Evolutionary conservation across 306 rosid genomes (phyloP).

Genomic region (Crataegus laevigata): DNA sequence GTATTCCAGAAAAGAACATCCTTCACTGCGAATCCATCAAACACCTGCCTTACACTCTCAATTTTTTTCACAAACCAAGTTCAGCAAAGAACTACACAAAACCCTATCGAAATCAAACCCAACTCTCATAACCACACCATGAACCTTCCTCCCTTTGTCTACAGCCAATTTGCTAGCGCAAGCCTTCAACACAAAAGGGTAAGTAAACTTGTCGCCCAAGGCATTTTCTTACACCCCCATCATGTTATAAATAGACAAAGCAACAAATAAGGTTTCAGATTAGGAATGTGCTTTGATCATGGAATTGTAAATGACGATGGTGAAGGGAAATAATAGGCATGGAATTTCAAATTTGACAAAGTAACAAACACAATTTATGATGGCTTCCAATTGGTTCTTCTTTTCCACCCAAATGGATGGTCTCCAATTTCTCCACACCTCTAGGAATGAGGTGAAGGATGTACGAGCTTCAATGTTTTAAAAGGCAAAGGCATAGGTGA

Average conservation of each 20-base stretch:
- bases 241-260: neutral
- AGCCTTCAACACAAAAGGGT: conserved; percentile 1
- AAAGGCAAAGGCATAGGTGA: too few relatives aligned
- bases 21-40: neutral
- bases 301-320: neutral
- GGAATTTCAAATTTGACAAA: too few relatives aligned
- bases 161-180: neutral
- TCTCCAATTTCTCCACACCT: too few relatives aligned
- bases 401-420: too few relatives aligned
- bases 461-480: too few relatives aligned
- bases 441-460: too few relatives aligned
- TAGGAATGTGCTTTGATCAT: neutral
- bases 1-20: conserved; percentile 4
- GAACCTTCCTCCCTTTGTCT: conserved; percentile 2
- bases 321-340: too few relatives aligned
- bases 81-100: neutral
- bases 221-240: neutral
- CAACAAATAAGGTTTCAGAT: neutral
- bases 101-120: neutral
- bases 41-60: neutral
- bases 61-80: neutral
- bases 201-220: neutral
- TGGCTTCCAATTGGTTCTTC: too few relatives aligned
- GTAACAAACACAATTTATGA: too few relatives aligned
- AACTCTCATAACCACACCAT: neutral